These are phyloP conservation scores for Kwoniella sp. DNA, from an alignment of 768 basidiomycete species.

Conservation along the genomic window DNA sequence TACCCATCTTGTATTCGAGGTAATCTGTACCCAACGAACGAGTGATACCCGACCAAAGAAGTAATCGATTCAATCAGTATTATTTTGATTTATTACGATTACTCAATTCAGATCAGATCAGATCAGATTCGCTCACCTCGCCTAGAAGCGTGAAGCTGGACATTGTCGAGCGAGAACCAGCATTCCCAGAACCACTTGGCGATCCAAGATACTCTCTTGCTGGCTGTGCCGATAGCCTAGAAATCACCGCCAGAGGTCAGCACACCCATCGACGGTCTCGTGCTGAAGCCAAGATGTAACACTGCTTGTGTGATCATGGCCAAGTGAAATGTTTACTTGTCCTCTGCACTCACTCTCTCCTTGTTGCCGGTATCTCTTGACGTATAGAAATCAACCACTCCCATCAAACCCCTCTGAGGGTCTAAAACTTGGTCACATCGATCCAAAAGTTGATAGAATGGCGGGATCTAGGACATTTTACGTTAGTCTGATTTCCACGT, in stretches of 20 bases:
- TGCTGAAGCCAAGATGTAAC: too few relatives aligned
- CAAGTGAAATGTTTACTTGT: not conserved
- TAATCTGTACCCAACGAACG: slow-evolving; percentile 64
- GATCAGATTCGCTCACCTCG: slow-evolving; percentile 58
- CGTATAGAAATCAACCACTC: slow-evolving; percentile 71
- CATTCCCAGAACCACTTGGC: slow-evolving; percentile 79
- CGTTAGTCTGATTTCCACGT: too few relatives aligned
- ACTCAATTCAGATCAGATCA: too few relatives aligned
- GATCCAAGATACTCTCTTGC: slow-evolving; percentile 67
- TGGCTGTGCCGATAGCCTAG: slow-evolving; percentile 66
- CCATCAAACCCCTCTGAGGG: slow-evolving; percentile 64
- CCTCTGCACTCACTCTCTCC: slow-evolving; percentile 36
- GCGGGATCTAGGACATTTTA: slow-evolving; percentile 62
- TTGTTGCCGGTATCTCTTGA: slow-evolving; percentile 48
- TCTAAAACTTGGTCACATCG: slow-evolving; percentile 68
- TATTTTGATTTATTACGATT: too few relatives aligned
- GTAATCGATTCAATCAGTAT: too few relatives aligned
- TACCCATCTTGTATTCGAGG: slow-evolving; percentile 76
- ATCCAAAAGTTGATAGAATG: slow-evolving; percentile 69
- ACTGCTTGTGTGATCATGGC: too few relatives aligned
- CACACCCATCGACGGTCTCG: too few relatives aligned
- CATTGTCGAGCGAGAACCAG: slow-evolving; percentile 60
- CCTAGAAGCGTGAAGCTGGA: slow-evolving; percentile 61
- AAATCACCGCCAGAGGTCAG: slow-evolving; percentile 41
- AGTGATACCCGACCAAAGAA: too few relatives aligned